phyloP scores from a whole-genome alignment of 495 filamentous ascomycete genomes.

The Neurospora pannonica region DNA sequence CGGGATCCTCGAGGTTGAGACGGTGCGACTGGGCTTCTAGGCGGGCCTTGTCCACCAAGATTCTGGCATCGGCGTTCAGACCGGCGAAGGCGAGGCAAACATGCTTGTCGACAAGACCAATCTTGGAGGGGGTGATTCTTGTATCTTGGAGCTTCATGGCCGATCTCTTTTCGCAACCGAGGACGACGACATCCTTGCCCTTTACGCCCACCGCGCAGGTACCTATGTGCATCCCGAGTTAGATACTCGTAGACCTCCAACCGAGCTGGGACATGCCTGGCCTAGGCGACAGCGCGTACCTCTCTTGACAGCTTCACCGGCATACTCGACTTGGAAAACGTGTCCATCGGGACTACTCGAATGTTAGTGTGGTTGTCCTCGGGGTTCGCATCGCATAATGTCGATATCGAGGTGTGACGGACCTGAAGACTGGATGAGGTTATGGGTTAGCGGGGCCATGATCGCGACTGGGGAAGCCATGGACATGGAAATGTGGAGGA shows the following conservation, averaged over 20 bases:
- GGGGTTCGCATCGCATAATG: conserved; percentile 1
- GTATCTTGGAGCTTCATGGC: conserved; percentile 99
- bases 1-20: conserved; percentile 95
- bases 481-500: conserved; percentile 1
- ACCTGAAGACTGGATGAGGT: conserved; percentile 53
- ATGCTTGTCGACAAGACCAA: conserved; percentile 87
- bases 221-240: conserved; percentile 40
- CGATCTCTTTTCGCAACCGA: conserved; percentile 96
- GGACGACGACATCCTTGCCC: conserved; percentile 84
- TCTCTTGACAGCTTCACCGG: conserved; percentile 96
- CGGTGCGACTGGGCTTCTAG: conserved; percentile 96
- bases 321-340: conserved; percentile 99
- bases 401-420: conserved; percentile 25
- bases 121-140: conserved; percentile 97
- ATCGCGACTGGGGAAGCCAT: neutral
- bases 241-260: neutral
- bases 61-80: conserved; percentile 92
- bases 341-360: conserved; percentile 84
- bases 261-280: neutral
- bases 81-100: conserved; percentile 96
- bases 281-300: conserved; percentile 40
- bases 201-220: conserved; percentile 98
- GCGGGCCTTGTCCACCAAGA: conserved; percentile 93
- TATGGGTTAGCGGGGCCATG: conserved; percentile 28
- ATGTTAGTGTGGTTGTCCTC: neutral